phyloP scores from a whole-genome alignment of 2,329 filamentous ascomycete species.

The Samsoniella hepiali region DNA sequence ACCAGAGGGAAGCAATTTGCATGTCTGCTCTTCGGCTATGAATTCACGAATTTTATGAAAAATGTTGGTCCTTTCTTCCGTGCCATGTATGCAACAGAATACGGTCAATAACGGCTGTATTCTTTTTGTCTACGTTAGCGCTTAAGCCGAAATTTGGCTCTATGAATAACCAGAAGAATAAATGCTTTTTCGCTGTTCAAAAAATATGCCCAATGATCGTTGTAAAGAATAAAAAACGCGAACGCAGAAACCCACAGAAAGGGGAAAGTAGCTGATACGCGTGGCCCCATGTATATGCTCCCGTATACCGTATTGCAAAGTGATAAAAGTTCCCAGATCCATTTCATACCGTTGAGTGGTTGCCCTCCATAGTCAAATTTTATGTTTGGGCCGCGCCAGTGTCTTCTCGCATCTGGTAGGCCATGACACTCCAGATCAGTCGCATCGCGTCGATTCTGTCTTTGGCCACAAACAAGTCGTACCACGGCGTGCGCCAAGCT shows the following conservation, averaged over 20 bases:
- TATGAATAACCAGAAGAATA: background rate
- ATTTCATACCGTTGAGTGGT: too few species aligned
- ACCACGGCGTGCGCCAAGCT: conserved; percentile 59
- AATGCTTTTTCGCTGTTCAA: conserved; percentile 7
- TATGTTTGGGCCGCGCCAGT: background rate
- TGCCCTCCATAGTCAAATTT: background rate
- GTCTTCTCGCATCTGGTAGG: conserved; percentile 49
- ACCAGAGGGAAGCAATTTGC: too few species aligned
- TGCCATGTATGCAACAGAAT: background rate
- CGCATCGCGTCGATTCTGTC: conserved; percentile 57
- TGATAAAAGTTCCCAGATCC: background rate
- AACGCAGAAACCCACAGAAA: background rate
- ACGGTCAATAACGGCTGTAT: background rate
- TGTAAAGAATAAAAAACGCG: background rate
- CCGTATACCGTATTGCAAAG: background rate
- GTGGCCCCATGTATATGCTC: background rate
- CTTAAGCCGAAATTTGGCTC: background rate
- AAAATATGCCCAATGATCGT: background rate
- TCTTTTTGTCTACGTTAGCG: background rate
- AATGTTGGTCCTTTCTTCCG: background rate
- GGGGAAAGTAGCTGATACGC: background rate
- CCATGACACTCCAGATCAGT: conserved; percentile 57
- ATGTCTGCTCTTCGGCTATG: too few species aligned
- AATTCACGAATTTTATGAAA: too few species aligned
- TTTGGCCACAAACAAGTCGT: conserved; percentile 53